Conservation (phyloP, 2,329 filamentous ascomycete genomes). For the Fusarium redolens region DNA sequence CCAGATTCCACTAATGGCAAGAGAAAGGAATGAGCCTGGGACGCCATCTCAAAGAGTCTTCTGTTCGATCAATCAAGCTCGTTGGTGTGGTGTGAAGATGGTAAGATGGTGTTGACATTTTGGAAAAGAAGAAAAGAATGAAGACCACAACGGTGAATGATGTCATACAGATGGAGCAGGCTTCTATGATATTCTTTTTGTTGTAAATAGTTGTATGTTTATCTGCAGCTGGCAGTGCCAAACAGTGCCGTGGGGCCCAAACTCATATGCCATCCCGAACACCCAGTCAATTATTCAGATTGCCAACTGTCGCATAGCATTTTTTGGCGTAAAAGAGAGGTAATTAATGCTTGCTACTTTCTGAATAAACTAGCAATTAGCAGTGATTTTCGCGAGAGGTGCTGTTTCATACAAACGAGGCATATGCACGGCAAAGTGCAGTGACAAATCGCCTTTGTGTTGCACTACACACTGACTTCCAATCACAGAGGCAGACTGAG, state of each 20-base stretch:
- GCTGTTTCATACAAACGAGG: accelerated
- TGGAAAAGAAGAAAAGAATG: not conserved
- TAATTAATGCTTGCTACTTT: too few relatives aligned
- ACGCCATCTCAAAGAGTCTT: not conserved
- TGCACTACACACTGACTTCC: not conserved
- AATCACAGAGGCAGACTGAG: not conserved
- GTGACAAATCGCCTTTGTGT: accelerated
- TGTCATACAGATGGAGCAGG: accelerated
- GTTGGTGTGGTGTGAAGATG: accelerated
- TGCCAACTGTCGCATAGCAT: accelerated
- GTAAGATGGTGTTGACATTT: not conserved
- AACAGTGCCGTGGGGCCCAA: not conserved
- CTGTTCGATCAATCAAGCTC: accelerated
- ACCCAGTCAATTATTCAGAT: accelerated
- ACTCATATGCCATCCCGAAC: not conserved
- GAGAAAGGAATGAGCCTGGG: not conserved
- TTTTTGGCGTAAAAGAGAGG: too few relatives aligned
- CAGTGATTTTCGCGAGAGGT: too few relatives aligned
- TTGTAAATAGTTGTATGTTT: not conserved
- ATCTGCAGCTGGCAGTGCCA: not conserved
- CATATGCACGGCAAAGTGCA: too few relatives aligned
- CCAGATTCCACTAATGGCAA: not conserved
- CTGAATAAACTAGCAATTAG: too few relatives aligned
- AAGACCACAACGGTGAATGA: not conserved
- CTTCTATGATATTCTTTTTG: accelerated